Conservation (phyloP, 2,329 filamentous ascomycete species). For the Ceratocystis lukuohia region DNA sequence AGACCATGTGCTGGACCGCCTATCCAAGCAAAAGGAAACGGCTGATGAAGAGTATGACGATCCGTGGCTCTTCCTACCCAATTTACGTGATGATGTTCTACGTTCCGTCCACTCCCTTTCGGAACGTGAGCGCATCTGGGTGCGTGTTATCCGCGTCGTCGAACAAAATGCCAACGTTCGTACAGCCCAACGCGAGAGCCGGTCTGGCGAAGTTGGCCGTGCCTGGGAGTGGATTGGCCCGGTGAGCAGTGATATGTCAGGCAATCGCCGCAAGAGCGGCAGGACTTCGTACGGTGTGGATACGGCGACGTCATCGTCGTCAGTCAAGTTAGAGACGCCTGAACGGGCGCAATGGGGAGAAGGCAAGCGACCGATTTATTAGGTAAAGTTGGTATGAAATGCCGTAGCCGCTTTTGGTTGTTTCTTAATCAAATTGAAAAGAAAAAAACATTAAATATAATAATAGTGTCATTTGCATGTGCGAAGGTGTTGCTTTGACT, state of each 20-base stretch:
- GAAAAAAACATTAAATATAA: not conserved
- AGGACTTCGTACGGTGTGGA: slow-evolving; percentile 38
- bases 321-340: slow-evolving; percentile 24
- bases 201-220: slow-evolving; percentile 50
- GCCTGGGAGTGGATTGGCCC: slow-evolving; percentile 61
- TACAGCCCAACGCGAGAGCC: slow-evolving; percentile 53
- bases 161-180: slow-evolving; percentile 91
- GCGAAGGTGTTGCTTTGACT: not conserved
- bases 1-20: slow-evolving; percentile 65
- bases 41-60: slow-evolving; percentile 56
- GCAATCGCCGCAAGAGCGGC: slow-evolving; percentile 26
- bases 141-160: slow-evolving; percentile 66
- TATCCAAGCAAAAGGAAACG: slow-evolving; percentile 73
- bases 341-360: slow-evolving; percentile 30
- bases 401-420: slow-evolving; percentile 16
- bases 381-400: slow-evolving; percentile 18
- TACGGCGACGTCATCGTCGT: slow-evolving; percentile 21
- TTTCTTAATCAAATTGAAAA: slow-evolving; percentile 8
- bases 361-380: slow-evolving; percentile 30
- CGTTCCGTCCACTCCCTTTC: slow-evolving; percentile 64
- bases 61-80: slow-evolving; percentile 71
- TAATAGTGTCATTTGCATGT: too few relatives aligned
- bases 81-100: slow-evolving; percentile 82
- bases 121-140: slow-evolving; percentile 72
- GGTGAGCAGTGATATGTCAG: slow-evolving; percentile 31